Percentiles rank a stretch among this genome's conserved stretches.
Evolutionary conservation across 2,329 filamentous ascomycete genomes (phyloP).

Genomic region (Aspergillus latus): DNA sequence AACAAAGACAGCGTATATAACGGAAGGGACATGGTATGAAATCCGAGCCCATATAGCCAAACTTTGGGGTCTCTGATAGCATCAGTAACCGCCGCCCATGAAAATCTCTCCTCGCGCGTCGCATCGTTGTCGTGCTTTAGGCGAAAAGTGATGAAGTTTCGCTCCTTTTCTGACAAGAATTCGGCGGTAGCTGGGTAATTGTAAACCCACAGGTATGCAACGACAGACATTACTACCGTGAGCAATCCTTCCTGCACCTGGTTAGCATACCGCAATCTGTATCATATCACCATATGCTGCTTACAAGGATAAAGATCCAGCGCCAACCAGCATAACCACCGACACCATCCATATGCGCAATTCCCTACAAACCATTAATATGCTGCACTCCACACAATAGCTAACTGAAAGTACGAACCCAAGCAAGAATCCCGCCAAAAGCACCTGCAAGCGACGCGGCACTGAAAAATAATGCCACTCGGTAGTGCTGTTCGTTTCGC

Average conservation of each 20-base stretch:
- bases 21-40: slow-evolving; percentile 70
- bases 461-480: slow-evolving; percentile 61
- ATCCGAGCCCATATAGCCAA: slow-evolving; percentile 70
- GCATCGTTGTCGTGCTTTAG: slow-evolving; percentile 69
- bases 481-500: slow-evolving; percentile 57
- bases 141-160: slow-evolving; percentile 60
- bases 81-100: slow-evolving; percentile 63
- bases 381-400: neutral
- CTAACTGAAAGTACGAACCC: slow-evolving; percentile 25
- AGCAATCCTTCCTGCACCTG: slow-evolving; percentile 62
- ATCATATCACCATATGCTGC: neutral
- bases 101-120: slow-evolving; percentile 66
- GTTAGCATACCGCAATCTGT: neutral
- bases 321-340: slow-evolving; percentile 57
- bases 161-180: slow-evolving; percentile 50
- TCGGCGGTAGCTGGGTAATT: slow-evolving; percentile 45
- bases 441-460: slow-evolving; percentile 59
- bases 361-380: slow-evolving; percentile 38
- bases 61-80: slow-evolving; percentile 68
- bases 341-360: slow-evolving; percentile 49
- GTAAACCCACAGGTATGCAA: slow-evolving; percentile 43
- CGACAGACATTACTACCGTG: slow-evolving; percentile 57
- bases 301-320: slow-evolving; percentile 63
- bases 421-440: slow-evolving; percentile 62
- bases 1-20: slow-evolving; percentile 42